Evolutionary conservation across 148 eudicot species (phyloP).

Genomic region (Chenopodium berlandieri): DNA sequence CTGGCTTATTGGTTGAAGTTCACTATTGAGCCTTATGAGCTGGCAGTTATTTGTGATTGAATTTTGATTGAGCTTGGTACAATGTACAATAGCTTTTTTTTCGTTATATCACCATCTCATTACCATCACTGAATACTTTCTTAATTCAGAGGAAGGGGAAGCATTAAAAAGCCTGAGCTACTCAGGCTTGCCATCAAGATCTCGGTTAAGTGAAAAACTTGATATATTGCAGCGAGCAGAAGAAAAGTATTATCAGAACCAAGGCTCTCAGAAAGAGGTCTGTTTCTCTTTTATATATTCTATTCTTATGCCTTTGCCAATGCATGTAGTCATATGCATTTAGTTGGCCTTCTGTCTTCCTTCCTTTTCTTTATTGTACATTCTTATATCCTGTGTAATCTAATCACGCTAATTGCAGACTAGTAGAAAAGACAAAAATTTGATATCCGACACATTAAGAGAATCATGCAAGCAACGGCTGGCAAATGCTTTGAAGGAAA

Average conservation of each 20-base stretch:
- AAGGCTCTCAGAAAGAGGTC: constrained; percentile 58
- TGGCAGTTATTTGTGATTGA: constrained; percentile 13
- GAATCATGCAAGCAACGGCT: constrained; percentile 72
- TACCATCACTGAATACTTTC: constrained; percentile 3
- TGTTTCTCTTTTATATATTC: background rate
- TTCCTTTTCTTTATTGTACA: background rate
- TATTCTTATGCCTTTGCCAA: background rate
- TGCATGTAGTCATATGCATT: background rate
- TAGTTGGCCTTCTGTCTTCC: background rate
- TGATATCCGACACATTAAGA: constrained; percentile 57
- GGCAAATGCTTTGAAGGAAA: constrained; percentile 54
- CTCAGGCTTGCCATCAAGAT: constrained; percentile 48
- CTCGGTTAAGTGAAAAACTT: constrained; percentile 53
- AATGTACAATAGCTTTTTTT: background rate
- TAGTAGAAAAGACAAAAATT: constrained; percentile 54
- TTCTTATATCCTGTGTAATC: constrained; percentile 8
- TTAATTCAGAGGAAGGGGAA: constrained; percentile 54
- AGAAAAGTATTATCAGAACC: constrained; percentile 68
- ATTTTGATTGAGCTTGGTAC: constrained; percentile 1
- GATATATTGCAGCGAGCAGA: constrained; percentile 74
- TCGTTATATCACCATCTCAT: constrained; percentile 4
- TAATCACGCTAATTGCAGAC: constrained; percentile 30
- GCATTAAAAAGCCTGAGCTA: constrained; percentile 34
- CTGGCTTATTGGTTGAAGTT: constrained; percentile 1
- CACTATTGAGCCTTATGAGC: constrained; percentile 3